Evolutionary conservation across 2,329 filamentous ascomycete species (phyloP), one percentile per base, ranked within the genome.

Genomic region (Fusarium buharicum): DNA sequence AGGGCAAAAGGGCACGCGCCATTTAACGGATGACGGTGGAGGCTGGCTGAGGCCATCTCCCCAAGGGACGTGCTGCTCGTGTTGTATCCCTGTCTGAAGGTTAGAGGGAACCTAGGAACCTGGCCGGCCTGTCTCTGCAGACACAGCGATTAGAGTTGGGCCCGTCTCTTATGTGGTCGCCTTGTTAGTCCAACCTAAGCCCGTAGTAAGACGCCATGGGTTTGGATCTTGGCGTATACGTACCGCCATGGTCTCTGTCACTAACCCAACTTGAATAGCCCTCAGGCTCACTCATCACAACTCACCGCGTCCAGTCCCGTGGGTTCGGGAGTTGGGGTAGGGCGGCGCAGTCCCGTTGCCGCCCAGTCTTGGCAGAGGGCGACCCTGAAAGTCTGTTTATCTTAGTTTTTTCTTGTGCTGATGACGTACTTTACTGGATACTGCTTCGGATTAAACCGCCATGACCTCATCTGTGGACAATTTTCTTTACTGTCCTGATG

Each of bases 1-100:
- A 38, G 38, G 47, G 40, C 31, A 45, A 58, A 41, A 34, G 67
- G 73, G 58, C 72, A 74, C 9, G 72, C 74, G 49, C 61, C 62
- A 64, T 66, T 50, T 55, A 45, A 43, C 30, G 49, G 49, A 59
- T 66, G 53, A 54, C 40, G 48, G 48, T 22, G 40, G 39, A 50
- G 50, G 41, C 50, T 41, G 40, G 40, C 43, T 59, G 56, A 47
- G 31, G 37, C 34, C 41, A 47, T 39, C 36, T 51, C 48, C 36
- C 20, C n/a, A 20, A 22, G 13, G 18, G 18, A 39, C 18, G 36
- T 38, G 36, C 36, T 38, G 50, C 57, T 54, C 56, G 56, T 59
- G 56, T 59, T 16, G 56, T 12, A 59, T 57, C 64, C 47, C 58
- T 65, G 62, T 53, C 24, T 48, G 34, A n/a, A 53, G 27, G 39